These are phyloP conservation scores for Pythium dissotocum DNA, from an alignment of 352 stramenopile species.

Conservation along the genomic window DNA sequence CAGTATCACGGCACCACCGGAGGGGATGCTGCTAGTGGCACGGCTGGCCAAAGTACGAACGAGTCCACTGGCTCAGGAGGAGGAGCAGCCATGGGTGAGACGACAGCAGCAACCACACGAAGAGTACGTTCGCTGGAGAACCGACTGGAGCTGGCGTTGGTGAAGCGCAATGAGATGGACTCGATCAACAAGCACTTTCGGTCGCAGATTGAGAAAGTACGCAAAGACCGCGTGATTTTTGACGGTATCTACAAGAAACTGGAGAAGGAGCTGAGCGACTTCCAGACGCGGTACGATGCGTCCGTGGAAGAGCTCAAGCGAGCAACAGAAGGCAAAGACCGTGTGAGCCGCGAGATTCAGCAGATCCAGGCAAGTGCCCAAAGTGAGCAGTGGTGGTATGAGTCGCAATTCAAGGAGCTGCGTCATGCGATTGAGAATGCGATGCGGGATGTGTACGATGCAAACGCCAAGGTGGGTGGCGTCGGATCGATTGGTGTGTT, in stretches of 20 bases:
- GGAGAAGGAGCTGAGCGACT: slow-evolving; percentile 67
- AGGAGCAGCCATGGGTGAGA: slow-evolving; percentile 25
- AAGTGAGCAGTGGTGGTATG: slow-evolving; percentile 56
- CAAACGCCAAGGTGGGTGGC: slow-evolving; percentile 1
- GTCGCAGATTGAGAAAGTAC: slow-evolving; percentile 66
- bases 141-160: slow-evolving; percentile 67
- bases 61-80: neutral
- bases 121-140: slow-evolving; percentile 69
- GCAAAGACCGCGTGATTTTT: slow-evolving; percentile 73
- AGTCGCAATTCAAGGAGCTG: slow-evolving; percentile 63
- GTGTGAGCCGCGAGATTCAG: slow-evolving; percentile 47
- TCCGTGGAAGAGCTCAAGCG: slow-evolving; percentile 44
- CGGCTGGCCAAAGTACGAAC: neutral
- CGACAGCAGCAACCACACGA: slow-evolving; percentile 43
- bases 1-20: slow-evolving; percentile 14
- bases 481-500: slow-evolving; percentile 28
- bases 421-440: slow-evolving; percentile 57
- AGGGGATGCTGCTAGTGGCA: neutral
- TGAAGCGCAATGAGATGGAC: slow-evolving; percentile 83
- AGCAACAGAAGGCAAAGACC: slow-evolving; percentile 45
- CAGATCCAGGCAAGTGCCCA: slow-evolving; percentile 51
- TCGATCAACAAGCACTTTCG: slow-evolving; percentile 81
- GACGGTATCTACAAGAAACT: slow-evolving; percentile 88
- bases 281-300: slow-evolving; percentile 47
- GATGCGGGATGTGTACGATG: slow-evolving; percentile 26